Evolutionary conservation across 164 flowering plant species (phyloP).

Genomic region (Saururus chinensis): DNA sequence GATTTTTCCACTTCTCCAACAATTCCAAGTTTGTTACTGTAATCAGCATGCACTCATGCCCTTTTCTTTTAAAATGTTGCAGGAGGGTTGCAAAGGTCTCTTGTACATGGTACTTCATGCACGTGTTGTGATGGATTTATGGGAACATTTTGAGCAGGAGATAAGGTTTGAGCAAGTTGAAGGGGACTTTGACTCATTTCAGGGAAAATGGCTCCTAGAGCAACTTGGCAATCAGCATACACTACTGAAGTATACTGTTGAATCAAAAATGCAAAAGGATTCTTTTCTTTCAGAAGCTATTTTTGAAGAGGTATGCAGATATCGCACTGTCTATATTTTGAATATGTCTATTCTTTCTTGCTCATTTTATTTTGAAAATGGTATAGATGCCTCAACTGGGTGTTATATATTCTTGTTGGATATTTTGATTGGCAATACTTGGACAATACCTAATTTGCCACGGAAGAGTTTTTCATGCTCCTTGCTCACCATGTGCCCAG

Average conservation of each 20-base stretch:
- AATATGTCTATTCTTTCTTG: neutral
- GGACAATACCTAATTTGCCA: too few species aligned
- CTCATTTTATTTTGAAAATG: neutral
- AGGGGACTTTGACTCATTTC: constrained; percentile 89
- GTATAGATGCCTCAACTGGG: too few species aligned
- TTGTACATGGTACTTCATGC: constrained; percentile 98
- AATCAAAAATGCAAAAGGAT: constrained; percentile 82
- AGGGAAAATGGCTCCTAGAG: constrained; percentile 85
- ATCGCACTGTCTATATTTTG: neutral
- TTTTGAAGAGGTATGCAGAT: constrained; percentile 74
- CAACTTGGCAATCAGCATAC: constrained; percentile 93
- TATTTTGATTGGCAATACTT: too few species aligned
- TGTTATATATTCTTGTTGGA: too few species aligned
- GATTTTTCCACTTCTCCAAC: too few species aligned
- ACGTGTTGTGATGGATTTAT: constrained; percentile 80
- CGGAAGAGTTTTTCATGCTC: too few species aligned
- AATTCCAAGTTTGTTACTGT: too few species aligned
- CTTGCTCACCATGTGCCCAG: too few species aligned
- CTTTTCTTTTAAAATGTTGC: constrained; percentile 5
- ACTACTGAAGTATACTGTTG: constrained; percentile 66
- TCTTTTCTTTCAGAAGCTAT: constrained; percentile 88
- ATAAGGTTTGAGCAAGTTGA: constrained; percentile 88
- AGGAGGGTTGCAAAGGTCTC: constrained; percentile 98
- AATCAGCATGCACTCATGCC: neutral
- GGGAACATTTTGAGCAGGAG: constrained; percentile 74